Percentiles rank a stretch among this genome's conserved stretches.
These are phyloP conservation scores for Ophiostoma tasmaniense DNA, from an alignment of 2,329 filamentous ascomycete species.

Conservation along the genomic window DNA sequence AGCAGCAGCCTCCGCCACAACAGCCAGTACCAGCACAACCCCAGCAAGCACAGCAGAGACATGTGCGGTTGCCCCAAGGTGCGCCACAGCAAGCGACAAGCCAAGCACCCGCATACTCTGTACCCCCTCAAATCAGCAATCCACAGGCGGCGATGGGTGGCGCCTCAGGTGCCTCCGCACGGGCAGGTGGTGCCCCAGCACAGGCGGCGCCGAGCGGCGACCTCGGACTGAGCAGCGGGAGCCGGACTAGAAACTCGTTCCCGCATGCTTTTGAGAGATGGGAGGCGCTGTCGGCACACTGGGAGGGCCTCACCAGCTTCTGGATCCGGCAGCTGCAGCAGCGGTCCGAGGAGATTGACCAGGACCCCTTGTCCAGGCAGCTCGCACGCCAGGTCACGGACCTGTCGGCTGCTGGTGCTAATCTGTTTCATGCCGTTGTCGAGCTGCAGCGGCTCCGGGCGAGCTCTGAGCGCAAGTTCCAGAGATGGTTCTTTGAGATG, in stretches of 20 bases:
- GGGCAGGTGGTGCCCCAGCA: background rate
- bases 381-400: constrained; percentile 92
- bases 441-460: constrained; percentile 89
- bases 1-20: constrained; percentile 15
- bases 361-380: constrained; percentile 76
- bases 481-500: constrained; percentile 97
- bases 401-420: constrained; percentile 91
- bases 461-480: constrained; percentile 94
- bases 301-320: constrained; percentile 94
- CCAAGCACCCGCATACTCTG: background rate
- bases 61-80: constrained; percentile 12
- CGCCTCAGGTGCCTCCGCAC: background rate
- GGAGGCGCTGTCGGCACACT: constrained; percentile 94
- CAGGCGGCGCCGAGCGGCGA: constrained; percentile 26
- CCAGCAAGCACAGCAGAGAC: constrained; percentile 13
- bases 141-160: background rate
- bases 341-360: constrained; percentile 75
- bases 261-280: constrained; percentile 96
- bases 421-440: constrained; percentile 94
- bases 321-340: constrained; percentile 92
- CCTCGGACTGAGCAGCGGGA: constrained; percentile 24
- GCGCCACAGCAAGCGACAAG: background rate
- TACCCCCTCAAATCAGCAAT: background rate
- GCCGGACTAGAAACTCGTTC: constrained; percentile 59
- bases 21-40: constrained; percentile 14